Conservation (phyloP, 2,329 filamentous ascomycete species). For the Lachnellula cervina region DNA sequence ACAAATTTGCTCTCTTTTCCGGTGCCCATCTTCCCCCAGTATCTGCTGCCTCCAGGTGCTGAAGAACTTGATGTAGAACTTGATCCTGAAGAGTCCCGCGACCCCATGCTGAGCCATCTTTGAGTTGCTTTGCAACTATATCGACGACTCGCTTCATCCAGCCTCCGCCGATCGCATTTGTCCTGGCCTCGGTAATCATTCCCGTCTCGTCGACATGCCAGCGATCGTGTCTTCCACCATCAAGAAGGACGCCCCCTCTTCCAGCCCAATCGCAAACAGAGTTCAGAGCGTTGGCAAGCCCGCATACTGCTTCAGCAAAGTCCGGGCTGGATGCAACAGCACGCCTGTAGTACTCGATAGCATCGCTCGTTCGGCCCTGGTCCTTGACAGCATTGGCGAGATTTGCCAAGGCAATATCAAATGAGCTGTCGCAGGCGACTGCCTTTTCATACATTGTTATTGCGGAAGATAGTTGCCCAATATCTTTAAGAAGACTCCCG, state of each 20-base stretch:
- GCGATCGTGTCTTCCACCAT: slow-evolving; percentile 69
- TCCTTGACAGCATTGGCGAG: slow-evolving; percentile 97
- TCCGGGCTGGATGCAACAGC: slow-evolving; percentile 90
- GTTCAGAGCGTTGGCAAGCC: slow-evolving; percentile 88
- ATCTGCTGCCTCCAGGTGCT: slow-evolving; percentile 30
- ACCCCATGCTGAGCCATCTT: slow-evolving; percentile 84
- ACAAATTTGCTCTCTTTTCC: slow-evolving; percentile 32
- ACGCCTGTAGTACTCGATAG: slow-evolving; percentile 84
- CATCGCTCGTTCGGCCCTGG: slow-evolving; percentile 85
- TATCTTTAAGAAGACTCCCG: slow-evolving; percentile 91
- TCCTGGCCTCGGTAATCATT: slow-evolving; percentile 70
- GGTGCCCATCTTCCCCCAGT: slow-evolving; percentile 31
- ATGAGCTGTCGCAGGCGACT: slow-evolving; percentile 85
- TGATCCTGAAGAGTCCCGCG: slow-evolving; percentile 59
- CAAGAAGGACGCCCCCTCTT: slow-evolving; percentile 77
- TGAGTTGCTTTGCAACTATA: slow-evolving; percentile 83
- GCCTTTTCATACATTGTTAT: slow-evolving; percentile 98
- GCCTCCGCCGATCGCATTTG: slow-evolving; percentile 59
- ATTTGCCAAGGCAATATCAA: slow-evolving; percentile 95
- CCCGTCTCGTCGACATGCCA: slow-evolving; percentile 90
- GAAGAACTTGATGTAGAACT: slow-evolving; percentile 41
- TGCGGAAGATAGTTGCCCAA: slow-evolving; percentile 84
- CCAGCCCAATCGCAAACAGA: slow-evolving; percentile 95
- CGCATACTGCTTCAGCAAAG: slow-evolving; percentile 95
- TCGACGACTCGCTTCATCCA: slow-evolving; percentile 88